Percentiles rank a stretch among this genome's conserved stretches.
Conservation (phyloP, 2,329 filamentous ascomycete genomes). For the Phialophora chinensis region DNA sequence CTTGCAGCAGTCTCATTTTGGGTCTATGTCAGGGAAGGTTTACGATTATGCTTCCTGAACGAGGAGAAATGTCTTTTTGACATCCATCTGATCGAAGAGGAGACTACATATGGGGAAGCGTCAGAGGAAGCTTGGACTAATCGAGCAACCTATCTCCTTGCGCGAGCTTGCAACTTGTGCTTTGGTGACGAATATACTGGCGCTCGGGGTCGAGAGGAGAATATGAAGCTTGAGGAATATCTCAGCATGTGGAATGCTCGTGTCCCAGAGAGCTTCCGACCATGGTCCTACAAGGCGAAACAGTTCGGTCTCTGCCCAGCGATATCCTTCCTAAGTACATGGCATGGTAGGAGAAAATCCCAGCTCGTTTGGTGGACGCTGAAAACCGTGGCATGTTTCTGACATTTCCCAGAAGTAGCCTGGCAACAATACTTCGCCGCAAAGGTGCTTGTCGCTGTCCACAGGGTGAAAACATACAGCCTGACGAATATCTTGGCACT, state of each 20-base stretch:
- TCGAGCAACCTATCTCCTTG: constrained; percentile 7
- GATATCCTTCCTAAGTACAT: constrained; percentile 8
- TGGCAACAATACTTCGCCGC: constrained; percentile 20
- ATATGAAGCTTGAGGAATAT: no score
- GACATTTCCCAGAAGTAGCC: constrained; percentile 2
- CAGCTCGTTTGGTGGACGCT: neutral
- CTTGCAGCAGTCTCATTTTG: constrained; percentile 14
- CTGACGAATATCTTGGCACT: neutral
- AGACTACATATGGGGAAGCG: neutral
- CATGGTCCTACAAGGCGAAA: neutral
- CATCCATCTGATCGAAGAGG: neutral
- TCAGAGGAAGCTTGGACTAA: constrained; percentile 26
- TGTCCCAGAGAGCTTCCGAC: neutral
- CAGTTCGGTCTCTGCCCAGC: constrained; percentile 1
- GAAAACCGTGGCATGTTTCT: neutral
- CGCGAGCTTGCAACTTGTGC: constrained; percentile 1
- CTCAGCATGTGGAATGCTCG: neutral
- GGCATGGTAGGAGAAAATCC: constrained; percentile 13
- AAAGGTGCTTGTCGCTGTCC: constrained; percentile 5
- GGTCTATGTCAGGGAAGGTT: constrained; percentile 20
- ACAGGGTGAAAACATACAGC: neutral
- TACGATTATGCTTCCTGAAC: constrained; percentile 20
- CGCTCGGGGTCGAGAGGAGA: neutral
- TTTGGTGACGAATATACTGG: neutral
- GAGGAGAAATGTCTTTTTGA: constrained; percentile 24